Percentiles rank a stretch among this genome's conserved stretches.
Conservation (phyloP, 495 filamentous ascomycete genomes). For the Podospora bellae-mahoneyi region DNA sequence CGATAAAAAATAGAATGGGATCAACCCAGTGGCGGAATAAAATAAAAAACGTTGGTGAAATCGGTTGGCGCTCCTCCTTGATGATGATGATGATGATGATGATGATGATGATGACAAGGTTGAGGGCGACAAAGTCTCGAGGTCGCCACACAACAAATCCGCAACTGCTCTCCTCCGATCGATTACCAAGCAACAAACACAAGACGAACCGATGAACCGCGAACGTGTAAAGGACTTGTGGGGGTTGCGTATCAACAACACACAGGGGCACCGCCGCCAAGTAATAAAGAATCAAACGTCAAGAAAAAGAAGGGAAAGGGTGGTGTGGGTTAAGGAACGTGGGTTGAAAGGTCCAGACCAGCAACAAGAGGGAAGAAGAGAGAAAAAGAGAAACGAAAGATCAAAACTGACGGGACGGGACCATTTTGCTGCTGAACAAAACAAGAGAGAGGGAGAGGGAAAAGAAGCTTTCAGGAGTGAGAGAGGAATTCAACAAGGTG, state of each 20-base stretch:
- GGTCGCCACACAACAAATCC: not conserved
- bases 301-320: constrained; percentile 13
- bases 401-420: constrained; percentile 20
- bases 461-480: constrained; percentile 13
- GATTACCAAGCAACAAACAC: not conserved
- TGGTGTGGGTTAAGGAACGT: constrained; percentile 14
- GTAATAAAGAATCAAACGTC: constrained; percentile 5
- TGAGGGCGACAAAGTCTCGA: not conserved
- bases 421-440: constrained; percentile 15
- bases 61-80: constrained; percentile 6
- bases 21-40: constrained; percentile 27
- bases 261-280: constrained; percentile 8
- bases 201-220: not conserved
- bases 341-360: constrained; percentile 1
- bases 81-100: constrained; percentile 14
- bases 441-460: constrained; percentile 10
- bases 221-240: constrained; percentile 9
- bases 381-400: constrained; percentile 22
- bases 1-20: constrained; percentile 21
- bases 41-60: not conserved
- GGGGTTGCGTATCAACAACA: constrained; percentile 10
- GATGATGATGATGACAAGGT: constrained; percentile 1
- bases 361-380: constrained; percentile 17
- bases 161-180: not conserved
- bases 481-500: constrained; percentile 15